A percentile compares a stretch with the other conserved stretches of the same genome.
Evolutionary conservation across 78 protist species (phyloP).

Genomic region (Blattamonas nauphoetae): DNA sequence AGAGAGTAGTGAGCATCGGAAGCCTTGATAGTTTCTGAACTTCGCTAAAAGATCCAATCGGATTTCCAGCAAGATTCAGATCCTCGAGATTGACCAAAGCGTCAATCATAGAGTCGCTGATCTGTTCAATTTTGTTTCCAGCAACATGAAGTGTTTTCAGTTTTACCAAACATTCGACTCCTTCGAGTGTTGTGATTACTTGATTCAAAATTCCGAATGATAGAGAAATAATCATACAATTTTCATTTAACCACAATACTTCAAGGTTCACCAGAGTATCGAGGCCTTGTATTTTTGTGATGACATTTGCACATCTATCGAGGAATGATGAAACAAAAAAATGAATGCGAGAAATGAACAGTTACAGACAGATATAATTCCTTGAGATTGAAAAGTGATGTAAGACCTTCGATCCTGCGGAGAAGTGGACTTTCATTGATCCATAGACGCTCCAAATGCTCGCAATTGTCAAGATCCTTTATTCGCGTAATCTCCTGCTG

Average conservation of each 20-base stretch:
- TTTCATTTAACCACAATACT: constrained; percentile 33
- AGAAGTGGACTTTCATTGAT: constrained; percentile 34
- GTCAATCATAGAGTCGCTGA: not conserved
- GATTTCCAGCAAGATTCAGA: constrained; percentile 43
- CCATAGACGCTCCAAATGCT: constrained; percentile 24
- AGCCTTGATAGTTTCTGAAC: constrained; percentile 29
- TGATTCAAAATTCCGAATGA: not conserved
- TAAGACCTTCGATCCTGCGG: constrained; percentile 30
- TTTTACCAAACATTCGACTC: not conserved
- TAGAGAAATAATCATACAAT: no score
- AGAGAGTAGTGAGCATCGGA: constrained; percentile 2
- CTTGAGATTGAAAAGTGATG: constrained; percentile 8
- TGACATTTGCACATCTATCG: constrained; percentile 5
- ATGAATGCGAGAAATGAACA: not conserved
- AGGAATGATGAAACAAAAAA: not conserved
- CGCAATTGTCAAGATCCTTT: not conserved
- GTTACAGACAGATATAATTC: constrained; percentile 14
- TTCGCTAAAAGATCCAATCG: constrained; percentile 38
- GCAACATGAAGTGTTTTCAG: constrained; percentile 20
- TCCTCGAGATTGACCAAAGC: constrained; percentile 1
- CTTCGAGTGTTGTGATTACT: not conserved
- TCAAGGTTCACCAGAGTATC: not conserved
- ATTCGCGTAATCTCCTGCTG: constrained; percentile 18
- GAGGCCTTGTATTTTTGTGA: constrained; percentile 25
- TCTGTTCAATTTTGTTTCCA: not conserved